phyloP scores from a whole-genome alignment of 495 filamentous ascomycete genomes.

The Daldinia loculata region DNA sequence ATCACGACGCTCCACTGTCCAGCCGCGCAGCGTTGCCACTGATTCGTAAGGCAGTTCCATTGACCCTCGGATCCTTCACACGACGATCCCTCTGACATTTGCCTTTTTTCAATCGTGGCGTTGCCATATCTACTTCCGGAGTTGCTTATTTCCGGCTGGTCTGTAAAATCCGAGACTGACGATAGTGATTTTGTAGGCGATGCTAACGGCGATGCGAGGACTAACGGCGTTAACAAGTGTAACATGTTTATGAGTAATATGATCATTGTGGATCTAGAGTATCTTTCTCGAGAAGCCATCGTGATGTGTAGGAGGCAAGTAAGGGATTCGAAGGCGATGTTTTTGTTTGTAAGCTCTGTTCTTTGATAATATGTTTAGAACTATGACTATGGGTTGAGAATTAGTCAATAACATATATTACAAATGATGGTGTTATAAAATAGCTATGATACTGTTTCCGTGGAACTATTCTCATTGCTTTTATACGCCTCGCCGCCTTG shows the following conservation, averaged over 20 bases:
- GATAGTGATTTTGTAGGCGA: neutral
- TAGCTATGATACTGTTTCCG: neutral
- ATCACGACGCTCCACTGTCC: slow-evolving; percentile 48
- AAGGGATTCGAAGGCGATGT: neutral
- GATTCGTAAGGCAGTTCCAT: slow-evolving; percentile 51
- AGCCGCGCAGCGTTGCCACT: slow-evolving; percentile 52
- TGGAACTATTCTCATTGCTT: neutral
- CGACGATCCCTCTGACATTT: slow-evolving; percentile 30
- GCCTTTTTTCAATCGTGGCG: slow-evolving; percentile 8
- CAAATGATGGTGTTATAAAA: neutral
- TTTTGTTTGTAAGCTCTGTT: neutral
- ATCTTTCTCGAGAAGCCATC: neutral
- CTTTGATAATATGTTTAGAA: neutral
- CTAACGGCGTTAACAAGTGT: neutral
- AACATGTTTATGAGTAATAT: neutral
- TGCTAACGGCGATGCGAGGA: neutral
- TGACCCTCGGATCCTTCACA: slow-evolving; percentile 48
- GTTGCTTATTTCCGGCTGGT: neutral
- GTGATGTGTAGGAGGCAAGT: neutral
- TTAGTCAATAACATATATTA: neutral
- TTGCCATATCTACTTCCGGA: neutral
- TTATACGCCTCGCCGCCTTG: neutral
- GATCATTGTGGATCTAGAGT: neutral
- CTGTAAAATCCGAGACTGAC: neutral
- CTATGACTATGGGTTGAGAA: neutral